A percentile compares a stretch with the other conserved stretches of the same genome.
Evolutionary conservation across 805 yeast genomes (phyloP).

Genomic region (Metschnikowia cubensis): DNA sequence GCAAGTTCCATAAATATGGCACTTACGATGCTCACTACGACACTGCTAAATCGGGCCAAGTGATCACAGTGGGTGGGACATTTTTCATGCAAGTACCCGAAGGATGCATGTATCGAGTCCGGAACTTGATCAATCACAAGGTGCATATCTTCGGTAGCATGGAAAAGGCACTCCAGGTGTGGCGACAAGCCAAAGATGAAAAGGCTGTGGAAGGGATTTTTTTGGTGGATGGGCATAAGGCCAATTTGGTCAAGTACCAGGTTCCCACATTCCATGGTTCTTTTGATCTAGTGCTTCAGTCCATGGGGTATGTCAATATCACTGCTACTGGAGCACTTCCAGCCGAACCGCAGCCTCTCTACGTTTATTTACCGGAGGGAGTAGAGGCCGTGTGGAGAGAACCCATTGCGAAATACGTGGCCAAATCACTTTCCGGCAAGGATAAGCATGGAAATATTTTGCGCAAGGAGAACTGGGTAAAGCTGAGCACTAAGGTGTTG

Average conservation of each 20-base stretch:
- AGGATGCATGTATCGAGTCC: slow-evolving; percentile 44
- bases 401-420: slow-evolving; percentile 43
- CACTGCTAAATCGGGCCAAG: slow-evolving; percentile 42
- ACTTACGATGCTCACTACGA: slow-evolving; percentile 27
- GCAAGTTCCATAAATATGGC: slow-evolving; percentile 27
- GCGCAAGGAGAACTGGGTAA: slow-evolving; percentile 21
- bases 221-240: slow-evolving; percentile 13
- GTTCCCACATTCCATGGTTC: slow-evolving; percentile 71
- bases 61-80: slow-evolving; percentile 57
- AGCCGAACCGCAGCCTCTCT: slow-evolving; percentile 24
- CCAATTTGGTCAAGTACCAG: slow-evolving; percentile 29
- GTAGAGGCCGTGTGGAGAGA: slow-evolving; percentile 51
- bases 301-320: slow-evolving; percentile 59
- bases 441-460: slow-evolving; percentile 22
- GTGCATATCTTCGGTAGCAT: slow-evolving; percentile 31
- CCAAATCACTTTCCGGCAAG: slow-evolving; percentile 32
- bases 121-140: slow-evolving; percentile 42
- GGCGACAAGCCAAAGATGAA: slow-evolving; percentile 25
- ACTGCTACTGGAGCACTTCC: slow-evolving; percentile 51
- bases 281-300: slow-evolving; percentile 61
- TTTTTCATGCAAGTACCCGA: slow-evolving; percentile 55
- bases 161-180: slow-evolving; percentile 25
- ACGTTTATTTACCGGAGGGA: slow-evolving; percentile 52
- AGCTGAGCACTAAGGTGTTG: slow-evolving; percentile 18
- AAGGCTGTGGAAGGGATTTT: slow-evolving; percentile 18